A percentile compares a stretch with the other conserved stretches of the same genome.
phyloP scores from a whole-genome alignment of 441 rosid species.

The Melastoma candidum region DNA sequence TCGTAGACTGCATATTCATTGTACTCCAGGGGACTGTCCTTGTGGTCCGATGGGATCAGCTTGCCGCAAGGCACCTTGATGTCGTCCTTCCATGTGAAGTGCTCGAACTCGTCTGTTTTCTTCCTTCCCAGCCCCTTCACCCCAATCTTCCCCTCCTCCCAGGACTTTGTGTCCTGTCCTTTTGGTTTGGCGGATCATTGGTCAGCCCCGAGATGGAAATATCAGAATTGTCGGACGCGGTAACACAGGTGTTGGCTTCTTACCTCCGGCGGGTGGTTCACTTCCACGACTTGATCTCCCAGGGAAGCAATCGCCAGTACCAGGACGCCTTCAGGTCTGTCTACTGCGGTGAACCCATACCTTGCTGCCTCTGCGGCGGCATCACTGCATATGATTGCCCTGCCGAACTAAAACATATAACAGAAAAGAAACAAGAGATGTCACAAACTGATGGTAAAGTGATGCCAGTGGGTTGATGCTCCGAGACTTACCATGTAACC shows the following conservation, averaged over 20 bases:
- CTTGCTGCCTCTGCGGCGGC: constrained; percentile 79
- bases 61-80: constrained; percentile 70
- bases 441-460: not conserved
- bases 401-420: constrained; percentile 41
- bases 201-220: too few relatives aligned
- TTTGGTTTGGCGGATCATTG: too few relatives aligned
- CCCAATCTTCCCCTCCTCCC: constrained; percentile 54
- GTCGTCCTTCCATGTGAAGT: constrained; percentile 22
- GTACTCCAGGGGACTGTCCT: constrained; percentile 62
- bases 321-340: constrained; percentile 67
- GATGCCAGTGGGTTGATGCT: not conserved
- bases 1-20: constrained; percentile 78
- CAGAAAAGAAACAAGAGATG: too few relatives aligned
- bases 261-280: constrained; percentile 46
- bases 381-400: constrained; percentile 67
- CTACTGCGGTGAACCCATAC: constrained; percentile 61
- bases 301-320: constrained; percentile 53
- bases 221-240: too few relatives aligned
- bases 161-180: constrained; percentile 35
- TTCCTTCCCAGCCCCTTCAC: constrained; percentile 44
- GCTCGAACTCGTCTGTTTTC: too few relatives aligned
- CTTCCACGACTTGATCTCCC: constrained; percentile 39
- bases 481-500: constrained; percentile 54
- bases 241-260: not conserved
- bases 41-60: constrained; percentile 45